Conservation (phyloP, 2,329 filamentous ascomycete genomes). For the Verticillium longisporum region DNA sequence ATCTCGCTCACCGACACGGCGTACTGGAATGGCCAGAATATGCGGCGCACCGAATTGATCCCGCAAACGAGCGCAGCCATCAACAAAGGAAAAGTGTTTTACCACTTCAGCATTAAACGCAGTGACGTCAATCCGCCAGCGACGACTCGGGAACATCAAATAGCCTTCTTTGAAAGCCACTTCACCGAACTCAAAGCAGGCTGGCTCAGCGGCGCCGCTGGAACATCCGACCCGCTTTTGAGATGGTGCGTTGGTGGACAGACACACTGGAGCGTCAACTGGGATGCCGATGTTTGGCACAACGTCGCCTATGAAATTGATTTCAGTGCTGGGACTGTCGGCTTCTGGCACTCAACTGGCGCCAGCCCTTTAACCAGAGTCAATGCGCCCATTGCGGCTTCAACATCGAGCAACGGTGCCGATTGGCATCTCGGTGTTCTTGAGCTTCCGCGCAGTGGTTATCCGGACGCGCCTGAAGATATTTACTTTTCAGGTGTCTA, state of each 20-base stretch:
- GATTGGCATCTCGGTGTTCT: constrained; percentile 71
- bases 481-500: constrained; percentile 70
- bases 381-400: constrained; percentile 52
- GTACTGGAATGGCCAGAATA: constrained; percentile 66
- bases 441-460: constrained; percentile 53
- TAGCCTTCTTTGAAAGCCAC: constrained; percentile 58
- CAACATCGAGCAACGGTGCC: constrained; percentile 58
- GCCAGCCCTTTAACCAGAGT: constrained; percentile 48
- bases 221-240: constrained; percentile 43
- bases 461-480: constrained; percentile 51
- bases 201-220: constrained; percentile 42
- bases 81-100: constrained; percentile 58
- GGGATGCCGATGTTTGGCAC: constrained; percentile 62
- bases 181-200: constrained; percentile 72
- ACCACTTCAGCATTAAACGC: constrained; percentile 65
- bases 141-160: constrained; percentile 60
- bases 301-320: constrained; percentile 71
- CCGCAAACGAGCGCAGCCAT: constrained; percentile 62
- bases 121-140: constrained; percentile 53
- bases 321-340: constrained; percentile 55
- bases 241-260: constrained; percentile 58
- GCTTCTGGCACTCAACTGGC: constrained; percentile 65
- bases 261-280: constrained; percentile 56
- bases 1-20: constrained; percentile 58
- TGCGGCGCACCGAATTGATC: constrained; percentile 70